phyloP scores from a whole-genome alignment of 345 rosid genomes.

The Aurinia saxatilis region DNA sequence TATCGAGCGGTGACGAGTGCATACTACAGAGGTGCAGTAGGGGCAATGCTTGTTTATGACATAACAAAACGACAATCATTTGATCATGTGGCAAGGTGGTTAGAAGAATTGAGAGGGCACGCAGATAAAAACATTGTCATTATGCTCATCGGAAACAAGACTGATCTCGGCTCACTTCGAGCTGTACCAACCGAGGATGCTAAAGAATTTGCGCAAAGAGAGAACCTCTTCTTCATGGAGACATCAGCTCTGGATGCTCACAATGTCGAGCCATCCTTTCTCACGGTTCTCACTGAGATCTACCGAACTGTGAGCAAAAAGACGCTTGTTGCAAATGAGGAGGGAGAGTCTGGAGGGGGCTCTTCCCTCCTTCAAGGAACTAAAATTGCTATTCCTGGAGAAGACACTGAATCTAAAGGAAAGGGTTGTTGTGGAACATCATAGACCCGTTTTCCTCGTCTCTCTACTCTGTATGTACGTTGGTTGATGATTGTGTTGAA shows the following conservation, averaged over 20 bases:
- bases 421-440: conserved; percentile 47
- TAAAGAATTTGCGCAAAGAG: conserved; percentile 77
- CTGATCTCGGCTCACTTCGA: conserved; percentile 56
- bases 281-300: conserved; percentile 46
- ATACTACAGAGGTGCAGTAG: conserved; percentile 59
- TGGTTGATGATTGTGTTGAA: no score
- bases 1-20: conserved; percentile 70
- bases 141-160: conserved; percentile 86
- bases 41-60: conserved; percentile 79
- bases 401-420: conserved; percentile 32
- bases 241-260: conserved; percentile 69
- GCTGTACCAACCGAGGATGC: conserved; percentile 75
- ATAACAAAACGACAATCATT: conserved; percentile 77
- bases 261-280: conserved; percentile 67
- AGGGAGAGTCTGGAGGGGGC: no score
- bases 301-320: conserved; percentile 77
- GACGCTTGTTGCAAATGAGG: conserved; percentile 44
- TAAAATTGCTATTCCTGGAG: conserved; percentile 50
- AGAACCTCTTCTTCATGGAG: conserved; percentile 74
- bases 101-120: conserved; percentile 68
- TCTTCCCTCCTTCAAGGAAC: conserved; percentile 62
- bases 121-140: no score
- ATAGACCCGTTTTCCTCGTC: no score
- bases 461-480: no score
- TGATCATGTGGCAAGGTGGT: conserved; percentile 74